Conservation (phyloP, 23 red algal species). For the Gracilaria domingensis region DNA sequence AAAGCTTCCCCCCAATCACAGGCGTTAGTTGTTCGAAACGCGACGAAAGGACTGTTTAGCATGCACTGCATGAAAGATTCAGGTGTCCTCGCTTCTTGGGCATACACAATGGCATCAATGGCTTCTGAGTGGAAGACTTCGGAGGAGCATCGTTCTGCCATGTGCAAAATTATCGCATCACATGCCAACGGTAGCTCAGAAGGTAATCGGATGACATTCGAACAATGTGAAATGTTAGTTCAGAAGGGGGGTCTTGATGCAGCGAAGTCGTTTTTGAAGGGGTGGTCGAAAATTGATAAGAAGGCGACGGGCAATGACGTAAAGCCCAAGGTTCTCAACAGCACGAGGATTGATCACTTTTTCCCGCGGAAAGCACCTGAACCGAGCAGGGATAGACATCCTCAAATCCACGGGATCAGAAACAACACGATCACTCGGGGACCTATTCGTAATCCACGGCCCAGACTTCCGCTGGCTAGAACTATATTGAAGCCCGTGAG, state of each 20-base stretch:
- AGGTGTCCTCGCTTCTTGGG: slow-evolving; percentile 32
- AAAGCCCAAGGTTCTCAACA: background rate
- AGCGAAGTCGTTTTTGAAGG: background rate
- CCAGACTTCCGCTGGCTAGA: background rate
- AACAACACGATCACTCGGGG: background rate
- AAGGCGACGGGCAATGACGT: background rate
- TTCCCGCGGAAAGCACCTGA: background rate
- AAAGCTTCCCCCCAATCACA: background rate
- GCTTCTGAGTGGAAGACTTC: slow-evolving; percentile 4
- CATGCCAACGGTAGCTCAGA: slow-evolving; percentile 23
- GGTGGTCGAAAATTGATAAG: slow-evolving; percentile 11
- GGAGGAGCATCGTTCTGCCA: slow-evolving; percentile 13
- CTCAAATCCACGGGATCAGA: background rate
- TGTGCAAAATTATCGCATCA: slow-evolving; percentile 18
- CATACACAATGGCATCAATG: slow-evolving; percentile 18
- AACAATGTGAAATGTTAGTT: slow-evolving; percentile 8
- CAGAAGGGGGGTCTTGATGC: slow-evolving; percentile 2
- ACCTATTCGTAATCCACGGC: background rate
- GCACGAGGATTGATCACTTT: slow-evolving; percentile 48
- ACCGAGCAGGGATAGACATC: background rate
- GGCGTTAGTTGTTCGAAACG: background rate
- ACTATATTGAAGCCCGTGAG: background rate
- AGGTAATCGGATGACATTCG: slow-evolving; percentile 17
- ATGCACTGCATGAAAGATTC: slow-evolving; percentile 40
- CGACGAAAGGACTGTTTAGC: slow-evolving; percentile 12